phyloP scores from a whole-genome alignment of 2,329 filamentous ascomycete genomes.

The Sclerotinia borealis region DNA sequence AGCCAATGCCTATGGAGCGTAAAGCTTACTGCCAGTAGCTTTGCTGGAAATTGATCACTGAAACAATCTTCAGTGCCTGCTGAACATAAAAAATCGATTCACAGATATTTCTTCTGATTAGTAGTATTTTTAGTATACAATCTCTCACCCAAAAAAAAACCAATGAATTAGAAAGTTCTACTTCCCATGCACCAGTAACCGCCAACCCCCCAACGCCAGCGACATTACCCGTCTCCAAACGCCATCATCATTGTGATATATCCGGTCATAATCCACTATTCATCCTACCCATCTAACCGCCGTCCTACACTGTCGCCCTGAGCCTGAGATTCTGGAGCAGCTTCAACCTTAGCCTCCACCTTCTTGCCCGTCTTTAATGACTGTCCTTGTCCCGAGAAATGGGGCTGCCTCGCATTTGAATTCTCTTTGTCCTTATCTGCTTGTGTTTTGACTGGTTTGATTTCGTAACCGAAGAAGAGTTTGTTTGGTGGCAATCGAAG shows the following conservation, averaged over 20 bases:
- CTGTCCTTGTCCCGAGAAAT: conserved; percentile 80
- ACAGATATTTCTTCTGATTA: neutral
- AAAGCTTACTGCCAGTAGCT: neutral
- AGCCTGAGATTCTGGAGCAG: conserved; percentile 12
- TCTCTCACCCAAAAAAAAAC: neutral
- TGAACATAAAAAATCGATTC: neutral
- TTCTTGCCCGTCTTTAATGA: conserved; percentile 69
- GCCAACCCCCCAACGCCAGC: neutral
- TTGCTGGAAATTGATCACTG: neutral
- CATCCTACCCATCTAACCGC: conserved; percentile 21
- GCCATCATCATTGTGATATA: neutral
- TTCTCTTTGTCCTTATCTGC: conserved; percentile 63
- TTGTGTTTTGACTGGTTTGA: conserved; percentile 79
- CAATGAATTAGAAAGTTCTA: neutral
- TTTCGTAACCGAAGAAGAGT: conserved; percentile 92
- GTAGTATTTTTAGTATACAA: neutral
- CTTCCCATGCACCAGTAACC: neutral
- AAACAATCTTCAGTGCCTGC: neutral
- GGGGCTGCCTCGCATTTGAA: conserved; percentile 59
- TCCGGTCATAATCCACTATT: neutral
- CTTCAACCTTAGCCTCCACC: conserved; percentile 25
- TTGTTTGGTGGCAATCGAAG: conserved; percentile 81
- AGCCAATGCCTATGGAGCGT: neutral
- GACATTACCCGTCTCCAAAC: neutral
- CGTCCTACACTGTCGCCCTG: conserved; percentile 16